Conservation (phyloP, 2,329 filamentous ascomycete genomes). For the Zymoseptoria ardabiliae region DNA sequence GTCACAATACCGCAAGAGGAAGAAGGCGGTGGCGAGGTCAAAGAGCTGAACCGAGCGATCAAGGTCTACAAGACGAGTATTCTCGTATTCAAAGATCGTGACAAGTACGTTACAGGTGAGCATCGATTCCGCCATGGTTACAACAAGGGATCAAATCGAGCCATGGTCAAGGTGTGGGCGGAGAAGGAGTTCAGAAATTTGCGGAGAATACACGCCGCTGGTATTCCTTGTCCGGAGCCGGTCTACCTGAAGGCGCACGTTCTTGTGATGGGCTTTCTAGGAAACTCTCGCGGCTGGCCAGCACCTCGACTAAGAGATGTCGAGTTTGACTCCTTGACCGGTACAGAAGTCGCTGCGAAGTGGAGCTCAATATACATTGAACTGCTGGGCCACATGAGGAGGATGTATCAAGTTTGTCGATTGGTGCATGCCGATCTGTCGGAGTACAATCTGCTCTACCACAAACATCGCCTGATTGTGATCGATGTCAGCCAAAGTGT, state of each 20-base stretch:
- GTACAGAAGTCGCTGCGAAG: slow-evolving; percentile 48
- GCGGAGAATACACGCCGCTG: slow-evolving; percentile 71
- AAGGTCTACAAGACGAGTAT: slow-evolving; percentile 99
- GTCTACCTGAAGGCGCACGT: slow-evolving; percentile 88
- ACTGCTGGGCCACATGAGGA: slow-evolving; percentile 79
- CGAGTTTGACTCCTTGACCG: slow-evolving; percentile 55
- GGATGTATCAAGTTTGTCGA: slow-evolving; percentile 83
- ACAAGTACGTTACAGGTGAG: slow-evolving; percentile 92
- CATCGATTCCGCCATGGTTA: slow-evolving; percentile 85
- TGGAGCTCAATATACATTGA: slow-evolving; percentile 78
- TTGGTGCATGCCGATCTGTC: slow-evolving; percentile 94
- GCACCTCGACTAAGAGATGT: slow-evolving; percentile 86
- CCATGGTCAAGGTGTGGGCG: slow-evolving; percentile 98
- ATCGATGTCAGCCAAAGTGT: slow-evolving; percentile 98
- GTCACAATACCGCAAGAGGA: slow-evolving; percentile 53
- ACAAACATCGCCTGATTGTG: slow-evolving; percentile 74
- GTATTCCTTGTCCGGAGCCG: slow-evolving; percentile 85
- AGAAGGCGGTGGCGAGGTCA: slow-evolving; percentile 36
- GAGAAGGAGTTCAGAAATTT: slow-evolving; percentile 98
- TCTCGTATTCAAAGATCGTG: slow-evolving; percentile 93
- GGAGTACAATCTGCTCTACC: slow-evolving; percentile 95
- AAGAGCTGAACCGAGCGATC: slow-evolving; percentile 70
- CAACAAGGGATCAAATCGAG: slow-evolving; percentile 88
- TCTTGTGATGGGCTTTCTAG: slow-evolving; percentile 88
- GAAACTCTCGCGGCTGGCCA: slow-evolving; percentile 76